Base-by-base conservation (phyloP, 495 filamentous ascomycete genomes). In the Aspergillus sclerotiicarbonarius region DNA sequence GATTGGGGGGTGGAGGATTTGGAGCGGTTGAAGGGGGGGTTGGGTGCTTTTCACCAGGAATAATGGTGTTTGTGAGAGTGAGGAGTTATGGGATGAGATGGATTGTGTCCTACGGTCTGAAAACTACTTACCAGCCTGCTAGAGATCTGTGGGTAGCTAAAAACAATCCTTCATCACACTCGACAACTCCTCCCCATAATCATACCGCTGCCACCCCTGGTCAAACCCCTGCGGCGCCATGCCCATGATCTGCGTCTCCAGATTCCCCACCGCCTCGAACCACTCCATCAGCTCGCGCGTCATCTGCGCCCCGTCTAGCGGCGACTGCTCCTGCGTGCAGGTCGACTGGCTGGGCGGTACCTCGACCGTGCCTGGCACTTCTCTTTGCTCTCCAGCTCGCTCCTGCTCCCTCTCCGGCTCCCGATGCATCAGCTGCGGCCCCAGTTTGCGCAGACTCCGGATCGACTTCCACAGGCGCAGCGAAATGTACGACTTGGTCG, bases 401-500 rank as follows among this genome's bases (percentile, higher is more conserved):
- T 13, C 35, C 21, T 25, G 33, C 47, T 20, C 48, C 53, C 8
- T 47, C 53, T 41, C 45, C 35, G 41, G 29, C 8, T 61, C 56
- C 2, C 61, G 61, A 7, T 60, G 54, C 35, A 66, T 69, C 25
- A 85, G 54, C 57, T 80, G 75, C 16, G 79, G 81, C 0, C 73
- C 82, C 4, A 84, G 67, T 35, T 82, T 75, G 16, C 80, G 79
- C 4, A 85, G 71, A 29, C 76, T 75, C 20, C 74, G 70, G 48
- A 85, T 80, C 0, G 78, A 84, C 58, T 80, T 82, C 85, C 85
- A 88, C 18, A 88, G 65, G 15, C 84, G 76, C 29, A 80, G 78
- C 8, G 82, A 80, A 10, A 84, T 79, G 47, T 80, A 82, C 0
- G 82, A 85, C 46, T 78, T 68, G 0, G 79, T 72, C 8, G 81